phyloP scores from a whole-genome alignment of 495 filamentous ascomycete species.

The Glonium stellatum region DNA sequence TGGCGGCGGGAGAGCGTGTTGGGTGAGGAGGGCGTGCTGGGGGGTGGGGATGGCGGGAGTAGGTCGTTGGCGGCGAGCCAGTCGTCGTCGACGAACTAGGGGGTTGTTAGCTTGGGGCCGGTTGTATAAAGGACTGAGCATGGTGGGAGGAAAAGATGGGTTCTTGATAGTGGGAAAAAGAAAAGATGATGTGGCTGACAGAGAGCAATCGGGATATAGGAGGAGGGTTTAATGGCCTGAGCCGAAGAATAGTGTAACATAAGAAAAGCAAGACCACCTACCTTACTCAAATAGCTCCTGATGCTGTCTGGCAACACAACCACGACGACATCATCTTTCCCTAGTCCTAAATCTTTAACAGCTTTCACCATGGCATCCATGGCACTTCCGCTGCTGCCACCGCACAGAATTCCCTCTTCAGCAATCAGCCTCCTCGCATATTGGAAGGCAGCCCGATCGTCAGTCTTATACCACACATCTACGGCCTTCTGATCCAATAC shows the following conservation, averaged over 20 bases:
- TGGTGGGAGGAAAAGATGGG: no score
- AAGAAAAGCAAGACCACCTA: constrained; percentile 25
- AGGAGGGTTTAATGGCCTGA: neutral
- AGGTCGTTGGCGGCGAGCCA: constrained; percentile 96
- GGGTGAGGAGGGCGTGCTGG: constrained; percentile 12
- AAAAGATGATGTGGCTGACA: neutral
- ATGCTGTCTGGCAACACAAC: constrained; percentile 93
- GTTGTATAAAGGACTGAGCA: no score
- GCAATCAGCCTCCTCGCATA: constrained; percentile 83
- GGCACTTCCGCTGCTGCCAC: constrained; percentile 89
- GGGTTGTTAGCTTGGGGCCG: constrained; percentile 1
- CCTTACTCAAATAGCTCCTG: constrained; percentile 93
- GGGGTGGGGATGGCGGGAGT: constrained; percentile 51
- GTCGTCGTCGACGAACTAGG: constrained; percentile 86
- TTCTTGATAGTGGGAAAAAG: no score
- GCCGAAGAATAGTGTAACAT: neutral
- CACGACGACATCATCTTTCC: constrained; percentile 76
- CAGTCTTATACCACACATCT: constrained; percentile 98
- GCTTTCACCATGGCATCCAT: constrained; percentile 77
- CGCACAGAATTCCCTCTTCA: constrained; percentile 91
- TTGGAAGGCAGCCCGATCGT: constrained; percentile 82
- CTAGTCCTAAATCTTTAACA: constrained; percentile 64
- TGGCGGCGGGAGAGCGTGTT: constrained; percentile 74
- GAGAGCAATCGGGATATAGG: neutral
- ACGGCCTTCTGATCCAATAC: constrained; percentile 76